Conservation (phyloP, 2,329 filamentous ascomycete species). For the Colletotrichum melonis region DNA sequence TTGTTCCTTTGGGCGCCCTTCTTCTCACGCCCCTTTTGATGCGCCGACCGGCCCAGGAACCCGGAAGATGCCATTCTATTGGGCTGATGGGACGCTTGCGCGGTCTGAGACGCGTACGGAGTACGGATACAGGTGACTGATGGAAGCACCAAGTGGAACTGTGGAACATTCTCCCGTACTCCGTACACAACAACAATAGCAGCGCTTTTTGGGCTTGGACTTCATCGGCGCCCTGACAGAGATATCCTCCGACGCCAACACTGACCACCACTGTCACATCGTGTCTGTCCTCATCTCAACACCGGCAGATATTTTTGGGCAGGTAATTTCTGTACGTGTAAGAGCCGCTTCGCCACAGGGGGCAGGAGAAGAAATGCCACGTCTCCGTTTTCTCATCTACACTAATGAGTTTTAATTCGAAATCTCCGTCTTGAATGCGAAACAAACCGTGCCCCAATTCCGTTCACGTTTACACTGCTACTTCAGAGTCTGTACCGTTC, state of each 20-base stretch:
- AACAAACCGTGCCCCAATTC: not conserved
- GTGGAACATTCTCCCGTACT: no score
- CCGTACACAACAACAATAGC: no score
- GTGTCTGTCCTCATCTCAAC: not conserved
- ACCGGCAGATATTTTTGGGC: not conserved
- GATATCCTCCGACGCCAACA: slow-evolving; percentile 20
- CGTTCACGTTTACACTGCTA: not conserved
- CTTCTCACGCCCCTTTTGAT: not conserved
- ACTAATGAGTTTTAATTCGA: not conserved
- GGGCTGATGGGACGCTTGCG: no score
- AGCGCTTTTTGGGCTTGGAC: no score
- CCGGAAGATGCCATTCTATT: not conserved
- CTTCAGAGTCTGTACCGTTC: not conserved
- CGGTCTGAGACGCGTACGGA: slow-evolving; percentile 12
- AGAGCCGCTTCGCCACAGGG: slow-evolving; percentile 6
- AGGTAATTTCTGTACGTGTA: not conserved
- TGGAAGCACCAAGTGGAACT: no score
- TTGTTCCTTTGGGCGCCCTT: not conserved
- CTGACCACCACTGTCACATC: not conserved
- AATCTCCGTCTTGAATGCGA: not conserved
- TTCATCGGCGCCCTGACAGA: not conserved
- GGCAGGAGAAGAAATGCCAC: not conserved
- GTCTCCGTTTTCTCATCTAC: not conserved
- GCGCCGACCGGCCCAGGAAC: not conserved
- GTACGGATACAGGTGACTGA: no score